Evolutionary conservation across 805 yeast genomes (phyloP).

Genomic region (Brettanomyces anomalus): DNA sequence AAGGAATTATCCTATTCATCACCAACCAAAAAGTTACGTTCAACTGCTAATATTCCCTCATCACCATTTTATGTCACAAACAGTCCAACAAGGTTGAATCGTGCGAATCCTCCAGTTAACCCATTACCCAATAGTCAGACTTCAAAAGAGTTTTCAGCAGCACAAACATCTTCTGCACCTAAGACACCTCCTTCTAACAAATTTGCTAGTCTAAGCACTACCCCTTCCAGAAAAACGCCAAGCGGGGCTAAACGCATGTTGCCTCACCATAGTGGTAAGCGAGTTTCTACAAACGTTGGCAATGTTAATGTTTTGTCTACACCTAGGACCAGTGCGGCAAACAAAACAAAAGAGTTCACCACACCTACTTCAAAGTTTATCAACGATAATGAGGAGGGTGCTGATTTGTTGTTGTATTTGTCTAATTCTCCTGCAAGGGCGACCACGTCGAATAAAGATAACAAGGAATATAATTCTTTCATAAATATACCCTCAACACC

Average conservation of each 20-base stretch:
- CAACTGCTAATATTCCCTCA: constrained; percentile 19
- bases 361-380: constrained; percentile 22
- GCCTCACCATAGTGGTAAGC: constrained; percentile 3
- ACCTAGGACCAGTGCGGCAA: constrained; percentile 18
- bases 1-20: constrained; percentile 19
- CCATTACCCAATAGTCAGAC: background rate
- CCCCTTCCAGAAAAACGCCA: background rate
- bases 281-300: constrained; percentile 15
- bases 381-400: constrained; percentile 50
- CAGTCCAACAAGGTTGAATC: constrained; percentile 2
- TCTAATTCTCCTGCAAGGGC: constrained; percentile 64
- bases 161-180: constrained; percentile 11
- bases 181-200: constrained; percentile 22
- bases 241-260: background rate
- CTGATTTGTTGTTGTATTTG: constrained; percentile 68
- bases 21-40: constrained; percentile 18
- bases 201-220: background rate
- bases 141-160: background rate
- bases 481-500: constrained; percentile 23
- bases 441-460: constrained; percentile 23
- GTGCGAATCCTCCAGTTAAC: no score
- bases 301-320: constrained; percentile 22
- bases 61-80: constrained; percentile 21
- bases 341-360: constrained; percentile 15
- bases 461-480: constrained; percentile 5